Evolutionary conservation across 2,329 filamentous ascomycete genomes (phyloP).

Genomic region (Lojkania enalia): DNA sequence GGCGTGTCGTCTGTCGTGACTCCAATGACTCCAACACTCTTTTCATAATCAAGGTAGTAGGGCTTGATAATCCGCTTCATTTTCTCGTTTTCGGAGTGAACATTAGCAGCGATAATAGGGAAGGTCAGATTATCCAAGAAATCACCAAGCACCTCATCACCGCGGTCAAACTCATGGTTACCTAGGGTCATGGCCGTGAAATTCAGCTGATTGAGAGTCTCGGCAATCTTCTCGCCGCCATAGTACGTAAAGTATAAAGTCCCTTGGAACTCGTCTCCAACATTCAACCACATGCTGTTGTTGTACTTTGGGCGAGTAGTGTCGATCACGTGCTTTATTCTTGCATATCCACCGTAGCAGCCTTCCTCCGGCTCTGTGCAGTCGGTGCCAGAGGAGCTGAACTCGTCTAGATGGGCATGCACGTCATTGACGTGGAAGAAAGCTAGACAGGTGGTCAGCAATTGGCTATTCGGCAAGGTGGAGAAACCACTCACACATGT

Average conservation of each 20-base stretch:
- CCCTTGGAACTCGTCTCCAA: slow-evolving; percentile 71
- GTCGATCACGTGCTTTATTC: slow-evolving; percentile 64
- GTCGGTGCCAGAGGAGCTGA: slow-evolving; percentile 63
- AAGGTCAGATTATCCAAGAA: slow-evolving; percentile 68
- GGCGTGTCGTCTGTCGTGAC: slow-evolving; percentile 65
- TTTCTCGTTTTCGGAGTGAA: slow-evolving; percentile 61
- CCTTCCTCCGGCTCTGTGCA: slow-evolving; percentile 60
- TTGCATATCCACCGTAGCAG: slow-evolving; percentile 67
- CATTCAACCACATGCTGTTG: slow-evolving; percentile 66
- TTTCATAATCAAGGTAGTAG: slow-evolving; percentile 65
- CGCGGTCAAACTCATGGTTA: slow-evolving; percentile 69
- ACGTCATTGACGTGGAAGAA: slow-evolving; percentile 74
- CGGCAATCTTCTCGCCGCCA: slow-evolving; percentile 68
- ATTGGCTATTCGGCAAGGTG: background rate
- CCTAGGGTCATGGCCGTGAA: slow-evolving; percentile 70
- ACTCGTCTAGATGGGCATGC: slow-evolving; percentile 68
- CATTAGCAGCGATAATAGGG: slow-evolving; percentile 65
- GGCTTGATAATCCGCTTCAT: slow-evolving; percentile 67
- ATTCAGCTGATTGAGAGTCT: slow-evolving; percentile 66
- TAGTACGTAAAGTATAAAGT: slow-evolving; percentile 70
- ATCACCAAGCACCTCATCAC: slow-evolving; percentile 63
- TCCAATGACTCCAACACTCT: slow-evolving; percentile 65
- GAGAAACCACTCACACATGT: slow-evolving; percentile 32
- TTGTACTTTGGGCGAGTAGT: slow-evolving; percentile 59
- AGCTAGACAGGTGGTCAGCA: slow-evolving; percentile 36